Evolutionary conservation across 306 rosid species (phyloP), one percentile per base, ranked within the genome.

Genomic region (Trichosanthes cucumerina): DNA sequence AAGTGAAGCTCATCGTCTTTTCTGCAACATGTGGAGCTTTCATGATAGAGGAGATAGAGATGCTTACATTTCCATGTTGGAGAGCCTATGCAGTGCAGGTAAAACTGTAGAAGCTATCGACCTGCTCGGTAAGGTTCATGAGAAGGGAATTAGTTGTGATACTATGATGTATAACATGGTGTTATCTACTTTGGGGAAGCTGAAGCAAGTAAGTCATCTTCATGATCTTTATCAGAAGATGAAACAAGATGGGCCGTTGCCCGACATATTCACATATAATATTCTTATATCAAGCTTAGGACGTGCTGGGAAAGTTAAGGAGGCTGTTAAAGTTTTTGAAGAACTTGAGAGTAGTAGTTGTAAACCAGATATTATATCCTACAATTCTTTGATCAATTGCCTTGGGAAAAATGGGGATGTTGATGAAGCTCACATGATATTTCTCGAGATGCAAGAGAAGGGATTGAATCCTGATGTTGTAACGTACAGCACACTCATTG

Each of bases 351-450:
- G 80, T 71, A 88, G 97, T 71, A 64, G 81, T 75, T 88, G 86
- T 79, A 80, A 82, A 79, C 93, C 98, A 2, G 97, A 94, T 77
- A 88, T 89, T 44, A 52, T 94, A 79, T 85, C 97, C 44, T 94
- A 94, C 82, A 94, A 94, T 80, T 85, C 90, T 74, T 84, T 94
- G 91, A 94, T 94, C 85, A 94, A 94, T 85, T 92, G 93, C 87
- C 95, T 92, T 8, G 98, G 98, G 73, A 94, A 94, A 88, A 90
- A 92, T 76, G 98, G 98, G 50, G 90, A 89, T 83, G 86, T 94
- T 81, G 98, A 90, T 79, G 98, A 94, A 89, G 97, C 93, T 69
- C 98, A 94, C 87, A 92, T 94, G 95, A 87, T 89, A 80, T 94
- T 94, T 62, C 90, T 83, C 82, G 98, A 94, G 89, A 94, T 94